Conservation (phyloP, 257 asterid genomes). For the Ligustrum vulgare region DNA sequence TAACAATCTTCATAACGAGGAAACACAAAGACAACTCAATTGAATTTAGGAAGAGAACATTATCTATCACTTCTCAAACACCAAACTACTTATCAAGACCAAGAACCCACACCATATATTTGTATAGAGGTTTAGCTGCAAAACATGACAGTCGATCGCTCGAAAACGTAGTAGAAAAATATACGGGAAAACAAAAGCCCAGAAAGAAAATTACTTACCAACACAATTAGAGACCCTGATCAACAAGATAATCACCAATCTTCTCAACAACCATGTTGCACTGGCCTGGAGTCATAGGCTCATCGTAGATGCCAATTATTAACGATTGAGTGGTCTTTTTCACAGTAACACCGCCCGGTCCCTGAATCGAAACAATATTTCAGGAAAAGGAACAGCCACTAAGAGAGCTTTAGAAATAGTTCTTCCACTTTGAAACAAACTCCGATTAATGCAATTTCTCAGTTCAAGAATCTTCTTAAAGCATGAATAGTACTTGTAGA, state of each 20-base stretch:
- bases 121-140: conserved; percentile 24
- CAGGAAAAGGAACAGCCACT: background rate
- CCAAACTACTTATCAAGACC: conserved; percentile 20
- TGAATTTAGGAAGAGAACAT: conserved; percentile 26
- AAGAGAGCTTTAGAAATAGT: background rate
- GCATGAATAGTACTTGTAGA: too few species aligned
- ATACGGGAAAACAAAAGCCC: background rate
- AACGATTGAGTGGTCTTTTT: conserved; percentile 42
- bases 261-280: conserved; percentile 50
- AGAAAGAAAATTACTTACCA: conserved; percentile 2
- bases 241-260: conserved; percentile 49
- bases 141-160: conserved; percentile 1
- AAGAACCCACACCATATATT: conserved; percentile 22
- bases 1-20: conserved; percentile 19
- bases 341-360: conserved; percentile 43
- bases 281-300: conserved; percentile 48
- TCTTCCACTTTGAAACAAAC: background rate
- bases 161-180: background rate
- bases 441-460: background rate
- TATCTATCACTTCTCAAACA: conserved; percentile 26
- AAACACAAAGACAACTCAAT: conserved; percentile 26
- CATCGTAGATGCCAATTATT: conserved; percentile 44
- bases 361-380: conserved; percentile 27
- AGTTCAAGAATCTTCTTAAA: too few species aligned
- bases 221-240: conserved; percentile 37